Evolutionary conservation across 2,329 filamentous ascomycete species (phyloP).

Genomic region (Neofusicoccum cordaticola): DNA sequence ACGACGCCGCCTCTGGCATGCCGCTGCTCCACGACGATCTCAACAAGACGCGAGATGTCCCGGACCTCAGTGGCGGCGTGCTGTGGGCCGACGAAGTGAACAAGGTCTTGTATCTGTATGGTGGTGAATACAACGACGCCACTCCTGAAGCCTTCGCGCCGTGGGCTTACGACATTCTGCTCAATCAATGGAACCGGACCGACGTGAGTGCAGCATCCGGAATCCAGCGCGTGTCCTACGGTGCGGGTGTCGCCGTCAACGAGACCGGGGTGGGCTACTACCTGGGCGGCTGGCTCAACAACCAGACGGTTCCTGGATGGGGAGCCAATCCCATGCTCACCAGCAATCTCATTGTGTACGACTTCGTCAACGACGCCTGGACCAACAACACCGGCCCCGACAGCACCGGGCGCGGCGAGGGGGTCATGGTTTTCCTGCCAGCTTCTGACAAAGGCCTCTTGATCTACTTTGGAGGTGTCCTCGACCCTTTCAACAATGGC

Average conservation of each 20-base stretch:
- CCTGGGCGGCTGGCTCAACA: slow-evolving; percentile 62
- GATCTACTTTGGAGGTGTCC: slow-evolving; percentile 61
- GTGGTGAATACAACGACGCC: slow-evolving; percentile 51
- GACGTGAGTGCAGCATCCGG: slow-evolving; percentile 34
- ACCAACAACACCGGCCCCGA: slow-evolving; percentile 57
- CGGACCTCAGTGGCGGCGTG: slow-evolving; percentile 47
- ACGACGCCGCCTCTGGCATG: slow-evolving; percentile 40
- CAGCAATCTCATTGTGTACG: slow-evolving; percentile 55
- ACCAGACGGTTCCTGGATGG: slow-evolving; percentile 54
- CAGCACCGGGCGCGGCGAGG: slow-evolving; percentile 55
- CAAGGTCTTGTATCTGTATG: slow-evolving; percentile 62
- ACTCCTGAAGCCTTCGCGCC: slow-evolving; percentile 50
- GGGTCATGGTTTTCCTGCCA: slow-evolving; percentile 59
- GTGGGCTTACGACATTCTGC: slow-evolving; percentile 57
- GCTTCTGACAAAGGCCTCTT: slow-evolving; percentile 59
- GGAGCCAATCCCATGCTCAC: slow-evolving; percentile 48
- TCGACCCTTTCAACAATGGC: slow-evolving; percentile 48
- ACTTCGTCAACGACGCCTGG: slow-evolving; percentile 53
- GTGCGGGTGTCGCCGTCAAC: slow-evolving; percentile 56
- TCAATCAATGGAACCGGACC: slow-evolving; percentile 55
- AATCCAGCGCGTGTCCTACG: slow-evolving; percentile 53
- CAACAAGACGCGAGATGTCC: slow-evolving; percentile 58
- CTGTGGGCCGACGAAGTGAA: slow-evolving; percentile 63
- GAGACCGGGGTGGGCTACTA: slow-evolving; percentile 58
- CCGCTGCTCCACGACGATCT: slow-evolving; percentile 57